Evolutionary conservation across 2,329 filamentous ascomycete genomes (phyloP).

Genomic region (Cryphonectria nitschkei): DNA sequence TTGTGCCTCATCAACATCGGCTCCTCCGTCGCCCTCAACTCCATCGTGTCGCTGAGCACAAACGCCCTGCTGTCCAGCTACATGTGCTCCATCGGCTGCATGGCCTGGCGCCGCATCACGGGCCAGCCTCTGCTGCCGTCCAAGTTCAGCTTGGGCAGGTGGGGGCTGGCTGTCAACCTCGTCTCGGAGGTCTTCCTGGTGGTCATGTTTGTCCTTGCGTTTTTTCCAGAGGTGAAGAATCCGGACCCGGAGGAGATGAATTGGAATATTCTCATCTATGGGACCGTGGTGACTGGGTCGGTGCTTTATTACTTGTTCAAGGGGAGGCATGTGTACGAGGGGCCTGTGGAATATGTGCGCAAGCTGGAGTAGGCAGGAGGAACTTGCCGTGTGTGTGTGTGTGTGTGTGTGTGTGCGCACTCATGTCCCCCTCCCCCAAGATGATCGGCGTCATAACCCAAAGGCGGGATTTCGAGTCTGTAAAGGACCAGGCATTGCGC

Average conservation of each 20-base stretch:
- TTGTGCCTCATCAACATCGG: slow-evolving; percentile 26
- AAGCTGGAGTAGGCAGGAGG: slow-evolving; percentile 15
- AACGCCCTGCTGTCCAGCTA: slow-evolving; percentile 31
- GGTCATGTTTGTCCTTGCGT: slow-evolving; percentile 28
- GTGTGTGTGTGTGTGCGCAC: not conserved
- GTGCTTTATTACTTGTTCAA: slow-evolving; percentile 23
- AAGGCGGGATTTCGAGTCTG: too few relatives aligned
- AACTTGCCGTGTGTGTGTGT: not conserved
- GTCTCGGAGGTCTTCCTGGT: slow-evolving; percentile 25
- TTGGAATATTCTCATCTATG: slow-evolving; percentile 30
- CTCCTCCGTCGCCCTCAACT: slow-evolving; percentile 29
- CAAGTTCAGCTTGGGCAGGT: slow-evolving; percentile 28
- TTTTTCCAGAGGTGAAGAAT: slow-evolving; percentile 25
- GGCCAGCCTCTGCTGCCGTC: slow-evolving; percentile 21
- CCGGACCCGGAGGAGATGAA: slow-evolving; percentile 28
- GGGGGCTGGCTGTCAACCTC: slow-evolving; percentile 28
- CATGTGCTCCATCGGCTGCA: slow-evolving; percentile 29
- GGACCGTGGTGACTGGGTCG: slow-evolving; percentile 22
- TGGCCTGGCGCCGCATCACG: slow-evolving; percentile 15
- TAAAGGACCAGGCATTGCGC: not conserved
- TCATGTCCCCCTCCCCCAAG: not conserved
- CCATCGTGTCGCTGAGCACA: slow-evolving; percentile 28
- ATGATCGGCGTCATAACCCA: not conserved
- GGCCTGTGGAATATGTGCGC: slow-evolving; percentile 24
- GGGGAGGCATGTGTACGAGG: slow-evolving; percentile 21